Conservation (phyloP, 805 yeast genomes). For the Hanseniaspora pseudoguilliermondii region DNA sequence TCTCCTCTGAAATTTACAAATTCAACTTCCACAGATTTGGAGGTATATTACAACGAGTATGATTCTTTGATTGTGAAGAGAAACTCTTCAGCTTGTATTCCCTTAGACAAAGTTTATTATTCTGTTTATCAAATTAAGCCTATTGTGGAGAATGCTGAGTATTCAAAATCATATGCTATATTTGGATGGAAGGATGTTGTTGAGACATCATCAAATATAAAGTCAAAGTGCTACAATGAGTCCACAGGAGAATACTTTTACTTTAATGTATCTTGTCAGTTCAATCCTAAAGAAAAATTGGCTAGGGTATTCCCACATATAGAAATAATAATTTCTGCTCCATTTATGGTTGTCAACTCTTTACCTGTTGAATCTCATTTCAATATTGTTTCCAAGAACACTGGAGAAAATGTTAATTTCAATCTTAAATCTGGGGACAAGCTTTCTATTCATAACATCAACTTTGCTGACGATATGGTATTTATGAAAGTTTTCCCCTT, state of each 20-base stretch:
- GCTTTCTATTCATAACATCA: constrained; percentile 72
- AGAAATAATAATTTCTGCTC: constrained; percentile 66
- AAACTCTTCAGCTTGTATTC: constrained; percentile 51
- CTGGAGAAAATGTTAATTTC: constrained; percentile 55
- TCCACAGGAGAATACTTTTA: constrained; percentile 39
- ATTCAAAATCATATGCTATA: constrained; percentile 53
- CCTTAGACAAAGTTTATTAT: constrained; percentile 54
- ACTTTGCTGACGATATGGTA: constrained; percentile 31
- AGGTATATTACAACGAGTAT: constrained; percentile 28
- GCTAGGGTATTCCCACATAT: constrained; percentile 73
- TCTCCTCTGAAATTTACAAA: constrained; percentile 66
- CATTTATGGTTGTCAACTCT: constrained; percentile 70
- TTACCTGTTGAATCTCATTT: constrained; percentile 72
- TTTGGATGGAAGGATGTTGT: constrained; percentile 46
- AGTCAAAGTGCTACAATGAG: constrained; percentile 40
- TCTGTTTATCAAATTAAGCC: constrained; percentile 54
- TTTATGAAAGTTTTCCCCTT: constrained; percentile 15
- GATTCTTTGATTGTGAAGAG: constrained; percentile 37
- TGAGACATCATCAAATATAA: constrained; percentile 32
- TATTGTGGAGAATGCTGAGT: constrained; percentile 34
- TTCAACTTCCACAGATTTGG: constrained; percentile 48
- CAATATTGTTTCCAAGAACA: constrained; percentile 62
- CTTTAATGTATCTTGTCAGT: constrained; percentile 61
- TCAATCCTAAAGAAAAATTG: constrained; percentile 54
- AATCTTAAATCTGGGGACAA: constrained; percentile 49